Conservation (phyloP, 2,329 filamentous ascomycete genomes). For the Aspergillus hiratsukae region DNA sequence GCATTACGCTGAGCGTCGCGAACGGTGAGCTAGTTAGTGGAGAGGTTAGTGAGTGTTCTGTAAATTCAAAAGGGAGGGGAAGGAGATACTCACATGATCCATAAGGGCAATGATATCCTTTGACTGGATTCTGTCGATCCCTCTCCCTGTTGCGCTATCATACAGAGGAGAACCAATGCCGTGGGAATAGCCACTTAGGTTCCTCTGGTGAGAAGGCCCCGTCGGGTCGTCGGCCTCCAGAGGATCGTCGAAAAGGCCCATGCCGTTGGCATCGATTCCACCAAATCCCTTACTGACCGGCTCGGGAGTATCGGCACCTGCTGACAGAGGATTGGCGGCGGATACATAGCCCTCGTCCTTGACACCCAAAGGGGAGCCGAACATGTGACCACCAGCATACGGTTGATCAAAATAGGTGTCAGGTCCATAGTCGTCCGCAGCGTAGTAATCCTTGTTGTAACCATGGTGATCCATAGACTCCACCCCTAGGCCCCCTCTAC, state of each 20-base stretch:
- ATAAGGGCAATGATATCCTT: slow-evolving; percentile 96
- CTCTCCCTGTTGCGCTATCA: slow-evolving; percentile 79
- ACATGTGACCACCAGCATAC: slow-evolving; percentile 34
- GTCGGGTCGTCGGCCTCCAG: slow-evolving; percentile 60
- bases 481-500: slow-evolving; percentile 52
- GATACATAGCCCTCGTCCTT: slow-evolving; percentile 94
- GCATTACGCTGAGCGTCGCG: slow-evolving; percentile 95
- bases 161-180: slow-evolving; percentile 87
- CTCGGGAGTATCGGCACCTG: slow-evolving; percentile 45
- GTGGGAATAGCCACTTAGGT: slow-evolving; percentile 85
- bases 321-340: slow-evolving; percentile 56
- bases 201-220: slow-evolving; percentile 54
- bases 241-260: slow-evolving; percentile 48
- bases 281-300: slow-evolving; percentile 46
- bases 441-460: slow-evolving; percentile 61
- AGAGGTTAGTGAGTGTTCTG: slow-evolving; percentile 22
- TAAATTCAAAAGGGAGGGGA: not conserved
- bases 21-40: slow-evolving; percentile 66
- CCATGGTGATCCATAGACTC: slow-evolving; percentile 53
- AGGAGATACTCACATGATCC: slow-evolving; percentile 68
- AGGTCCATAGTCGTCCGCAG: slow-evolving; percentile 31
- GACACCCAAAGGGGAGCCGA: slow-evolving; percentile 54
- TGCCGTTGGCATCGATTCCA: slow-evolving; percentile 50
- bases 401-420: slow-evolving; percentile 35
- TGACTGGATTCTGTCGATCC: slow-evolving; percentile 87